Conservation (phyloP, 805 yeast genomes). For the Candida sithepensis region DNA sequence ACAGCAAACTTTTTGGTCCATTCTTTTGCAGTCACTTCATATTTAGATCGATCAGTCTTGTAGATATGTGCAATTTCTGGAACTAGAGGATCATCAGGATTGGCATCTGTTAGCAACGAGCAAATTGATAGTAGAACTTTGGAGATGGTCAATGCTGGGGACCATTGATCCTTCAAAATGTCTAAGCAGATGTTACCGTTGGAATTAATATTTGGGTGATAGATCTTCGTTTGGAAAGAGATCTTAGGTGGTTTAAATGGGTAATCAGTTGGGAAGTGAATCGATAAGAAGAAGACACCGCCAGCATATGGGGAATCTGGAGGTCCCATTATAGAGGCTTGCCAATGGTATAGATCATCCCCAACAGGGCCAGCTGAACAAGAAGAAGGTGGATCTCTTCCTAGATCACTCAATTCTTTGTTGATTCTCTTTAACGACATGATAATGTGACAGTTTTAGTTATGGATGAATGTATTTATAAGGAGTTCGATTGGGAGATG, state of each 20-base stretch:
- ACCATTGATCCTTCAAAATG: constrained; percentile 97
- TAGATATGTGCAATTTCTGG: constrained; percentile 97
- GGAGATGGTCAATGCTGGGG: constrained; percentile 95
- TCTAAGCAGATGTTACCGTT: constrained; percentile 96
- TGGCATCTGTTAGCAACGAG: constrained; percentile 94
- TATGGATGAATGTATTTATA: background rate
- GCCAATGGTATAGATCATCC: constrained; percentile 98
- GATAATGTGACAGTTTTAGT: background rate
- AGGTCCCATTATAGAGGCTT: constrained; percentile 99
- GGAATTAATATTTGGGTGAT: constrained; percentile 95
- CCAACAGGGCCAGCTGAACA: constrained; percentile 99
- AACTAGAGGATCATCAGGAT: constrained; percentile 98
- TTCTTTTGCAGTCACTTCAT: constrained; percentile 95
- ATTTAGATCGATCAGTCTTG: constrained; percentile 89
- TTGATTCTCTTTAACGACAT: constrained; percentile 96
- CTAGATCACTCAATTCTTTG: constrained; percentile 92
- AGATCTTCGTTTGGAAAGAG: constrained; percentile 89
- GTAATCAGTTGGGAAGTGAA: constrained; percentile 98
- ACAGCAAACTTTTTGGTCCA: constrained; percentile 99
- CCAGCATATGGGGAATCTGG: constrained; percentile 80
- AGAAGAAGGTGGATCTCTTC: constrained; percentile 98
- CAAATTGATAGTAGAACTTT: constrained; percentile 93
- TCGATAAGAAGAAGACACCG: constrained; percentile 93
- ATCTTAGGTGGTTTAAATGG: constrained; percentile 98
- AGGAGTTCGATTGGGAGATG: too few species aligned